Evolutionary conservation across 2,329 filamentous ascomycete species (phyloP), one percentile per base, ranked within the genome.

Genomic region (Arthroderma sp.): DNA sequence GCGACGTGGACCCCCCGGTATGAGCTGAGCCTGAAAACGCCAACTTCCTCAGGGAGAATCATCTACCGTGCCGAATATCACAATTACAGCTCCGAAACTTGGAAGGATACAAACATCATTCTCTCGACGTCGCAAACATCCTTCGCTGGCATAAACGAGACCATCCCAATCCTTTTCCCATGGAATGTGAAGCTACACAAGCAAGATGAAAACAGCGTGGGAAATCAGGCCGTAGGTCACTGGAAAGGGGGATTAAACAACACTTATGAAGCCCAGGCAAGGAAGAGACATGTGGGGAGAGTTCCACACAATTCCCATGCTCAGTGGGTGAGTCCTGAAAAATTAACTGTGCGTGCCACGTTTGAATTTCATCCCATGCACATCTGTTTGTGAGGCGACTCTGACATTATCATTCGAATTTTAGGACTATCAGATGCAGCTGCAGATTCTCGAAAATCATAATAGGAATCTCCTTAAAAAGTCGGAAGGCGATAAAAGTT

Each of bases 101-200:
- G 79, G 79, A 66, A 64, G 29, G 71, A 75, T 58, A 73, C 75
- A 57, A 74, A 72, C 49, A 61, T 83, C 33, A 71, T 70, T 0
- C 69, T 83, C 4, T 82, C 78, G 2, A 82, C 77, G 0, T 80
- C 77, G 0, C 75, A 81, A 53, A 73, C 77, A 3, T 69, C 69
- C 4, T 78, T 75, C 43, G 68, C 72, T 1, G 71, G 72, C 1
- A 62, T 80, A 2, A 68, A 72, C 27, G 73, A 80, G 47, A 59
- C 61, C 8, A 71, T 77, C 1, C 78, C 78, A 0, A 61, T 58
- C 3, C 66, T 82, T 32, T 56, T 65, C 1, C 68, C 74, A 0
- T 82, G 78, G 78, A 69, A 65, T 41, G 65, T 82, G 51, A 70
- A 69, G 46, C 60, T 79, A 5, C 63, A 56, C 9, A 60, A 62